phyloP scores from a whole-genome alignment of 2,329 filamentous ascomycete species.

The Talaromyces sp. region DNA sequence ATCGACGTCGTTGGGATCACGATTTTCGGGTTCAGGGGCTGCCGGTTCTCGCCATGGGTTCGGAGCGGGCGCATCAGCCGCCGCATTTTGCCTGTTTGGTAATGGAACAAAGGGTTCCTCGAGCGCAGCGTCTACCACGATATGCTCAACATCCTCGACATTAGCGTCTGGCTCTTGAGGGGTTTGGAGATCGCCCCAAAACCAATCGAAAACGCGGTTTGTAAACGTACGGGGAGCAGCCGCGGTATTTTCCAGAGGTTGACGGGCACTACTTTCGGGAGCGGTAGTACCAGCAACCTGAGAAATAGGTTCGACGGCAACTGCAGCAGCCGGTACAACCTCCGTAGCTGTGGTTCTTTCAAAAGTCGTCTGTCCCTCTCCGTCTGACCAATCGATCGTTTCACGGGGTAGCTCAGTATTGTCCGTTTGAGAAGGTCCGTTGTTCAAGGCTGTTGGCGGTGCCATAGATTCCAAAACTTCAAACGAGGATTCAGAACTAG shows the following conservation, averaged over 20 bases:
- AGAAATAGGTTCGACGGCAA: background rate
- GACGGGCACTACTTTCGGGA: background rate
- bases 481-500: background rate
- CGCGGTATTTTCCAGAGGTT: conserved; percentile 9
- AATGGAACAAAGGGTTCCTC: conserved; percentile 61
- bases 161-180: conserved; percentile 38
- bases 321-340: background rate
- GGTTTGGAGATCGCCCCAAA: conserved; percentile 44
- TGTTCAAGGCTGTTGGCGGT: background rate
- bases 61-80: conserved; percentile 32
- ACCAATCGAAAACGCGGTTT: conserved; percentile 39
- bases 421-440: background rate
- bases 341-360: background rate
- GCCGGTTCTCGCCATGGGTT: conserved; percentile 50
- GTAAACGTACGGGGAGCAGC: conserved; percentile 23
- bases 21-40: conserved; percentile 47
- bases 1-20: conserved; percentile 59
- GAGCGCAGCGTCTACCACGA: conserved; percentile 57
- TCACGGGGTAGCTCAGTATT: background rate
- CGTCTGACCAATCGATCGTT: conserved; percentile 5
- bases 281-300: background rate
- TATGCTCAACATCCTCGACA: conserved; percentile 56
- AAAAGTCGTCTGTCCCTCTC: background rate
- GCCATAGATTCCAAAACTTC: background rate
- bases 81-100: conserved; percentile 43